phyloP scores from a whole-genome alignment of 805 yeast genomes.

The Monosporozyma yasuniensis region DNA sequence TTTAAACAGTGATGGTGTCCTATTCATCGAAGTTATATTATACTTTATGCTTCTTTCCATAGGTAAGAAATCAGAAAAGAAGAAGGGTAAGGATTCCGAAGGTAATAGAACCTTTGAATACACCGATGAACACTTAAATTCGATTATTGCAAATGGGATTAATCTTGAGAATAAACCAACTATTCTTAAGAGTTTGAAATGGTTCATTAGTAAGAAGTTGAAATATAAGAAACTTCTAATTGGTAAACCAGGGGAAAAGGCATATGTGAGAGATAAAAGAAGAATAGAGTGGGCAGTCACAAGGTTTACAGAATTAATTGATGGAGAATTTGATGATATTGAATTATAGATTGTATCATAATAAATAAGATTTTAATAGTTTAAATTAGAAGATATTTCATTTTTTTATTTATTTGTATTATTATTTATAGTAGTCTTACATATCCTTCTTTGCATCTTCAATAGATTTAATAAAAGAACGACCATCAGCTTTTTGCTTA shows the following conservation, averaged over 20 bases:
- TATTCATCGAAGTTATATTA: constrained; percentile 67
- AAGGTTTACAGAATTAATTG: constrained; percentile 9
- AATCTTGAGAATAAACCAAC: constrained; percentile 21
- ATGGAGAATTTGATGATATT: constrained; percentile 11
- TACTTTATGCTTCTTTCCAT: constrained; percentile 57
- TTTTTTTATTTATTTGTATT: neutral
- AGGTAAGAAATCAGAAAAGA: constrained; percentile 52
- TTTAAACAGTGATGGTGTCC: constrained; percentile 46
- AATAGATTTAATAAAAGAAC: constrained; percentile 25
- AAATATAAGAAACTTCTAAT: constrained; percentile 17
- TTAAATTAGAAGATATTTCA: neutral
- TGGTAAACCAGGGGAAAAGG: constrained; percentile 13
- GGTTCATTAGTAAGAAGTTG: constrained; percentile 25
- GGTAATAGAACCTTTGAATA: constrained; percentile 26
- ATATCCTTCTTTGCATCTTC: constrained; percentile 27
- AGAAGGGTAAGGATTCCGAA: constrained; percentile 11
- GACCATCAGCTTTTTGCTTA: constrained; percentile 39
- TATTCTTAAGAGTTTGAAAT: constrained; percentile 28
- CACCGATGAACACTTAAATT: constrained; percentile 24
- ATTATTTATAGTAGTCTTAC: constrained; percentile 11
- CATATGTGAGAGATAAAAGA: constrained; percentile 23
- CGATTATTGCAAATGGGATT: constrained; percentile 14
- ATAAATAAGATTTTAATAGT: neutral
- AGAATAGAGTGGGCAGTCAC: constrained; percentile 27
- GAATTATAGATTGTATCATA: constrained; percentile 4